These are phyloP conservation scores for Sclerotinia sclerotiorum DNA, from an alignment of 2,329 filamentous ascomycete genomes.

Conservation along the genomic window DNA sequence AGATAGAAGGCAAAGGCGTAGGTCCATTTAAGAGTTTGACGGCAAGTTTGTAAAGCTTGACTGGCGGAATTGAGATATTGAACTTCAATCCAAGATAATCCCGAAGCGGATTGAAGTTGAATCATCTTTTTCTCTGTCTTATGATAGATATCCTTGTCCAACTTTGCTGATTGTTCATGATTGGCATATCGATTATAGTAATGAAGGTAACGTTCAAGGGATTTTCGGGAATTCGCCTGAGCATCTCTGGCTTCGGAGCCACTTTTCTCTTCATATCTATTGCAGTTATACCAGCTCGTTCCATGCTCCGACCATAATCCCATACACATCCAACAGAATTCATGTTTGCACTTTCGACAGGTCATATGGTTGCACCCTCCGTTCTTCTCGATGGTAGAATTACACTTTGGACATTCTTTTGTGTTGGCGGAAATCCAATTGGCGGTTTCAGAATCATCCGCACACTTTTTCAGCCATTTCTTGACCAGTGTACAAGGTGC, in stretches of 20 bases:
- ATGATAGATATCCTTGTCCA: slow-evolving; percentile 92
- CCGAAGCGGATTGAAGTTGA: slow-evolving; percentile 86
- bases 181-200: slow-evolving; percentile 99
- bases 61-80: slow-evolving; percentile 94
- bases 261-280: slow-evolving; percentile 93
- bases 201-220: slow-evolving; percentile 92
- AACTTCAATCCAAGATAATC: slow-evolving; percentile 98
- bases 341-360: slow-evolving; percentile 90
- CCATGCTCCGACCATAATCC: slow-evolving; percentile 97
- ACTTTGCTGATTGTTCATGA: slow-evolving; percentile 93
- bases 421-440: slow-evolving; percentile 99
- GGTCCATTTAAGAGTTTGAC: slow-evolving; percentile 99
- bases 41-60: slow-evolving; percentile 89
- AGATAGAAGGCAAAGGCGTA: slow-evolving; percentile 99
- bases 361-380: slow-evolving; percentile 98
- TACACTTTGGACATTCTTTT: slow-evolving; percentile 94
- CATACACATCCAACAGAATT: slow-evolving; percentile 99
- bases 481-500: slow-evolving; percentile 89
- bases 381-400: slow-evolving; percentile 98
- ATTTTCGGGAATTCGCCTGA: slow-evolving; percentile 86
- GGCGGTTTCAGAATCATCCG: slow-evolving; percentile 95
- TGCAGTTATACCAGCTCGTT: slow-evolving; percentile 99
- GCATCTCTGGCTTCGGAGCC: slow-evolving; percentile 86
- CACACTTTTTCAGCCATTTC: slow-evolving; percentile 96
- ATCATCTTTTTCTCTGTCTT: slow-evolving; percentile 99